Conservation (phyloP, 2,329 filamentous ascomycete genomes). For the Penicillium concentricum region DNA sequence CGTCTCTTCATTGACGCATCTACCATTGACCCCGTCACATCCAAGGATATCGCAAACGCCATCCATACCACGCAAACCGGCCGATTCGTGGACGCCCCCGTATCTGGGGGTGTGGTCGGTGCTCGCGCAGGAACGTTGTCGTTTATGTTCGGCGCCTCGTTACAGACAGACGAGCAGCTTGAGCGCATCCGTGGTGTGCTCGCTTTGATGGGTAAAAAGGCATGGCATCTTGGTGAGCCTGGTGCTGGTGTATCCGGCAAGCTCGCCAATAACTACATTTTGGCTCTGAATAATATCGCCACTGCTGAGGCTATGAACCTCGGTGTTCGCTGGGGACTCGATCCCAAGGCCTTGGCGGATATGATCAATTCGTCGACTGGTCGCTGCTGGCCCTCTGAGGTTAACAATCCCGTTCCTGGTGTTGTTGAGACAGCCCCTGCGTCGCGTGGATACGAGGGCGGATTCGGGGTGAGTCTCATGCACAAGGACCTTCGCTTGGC, state of each 20-base stretch:
- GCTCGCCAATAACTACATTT: constrained; percentile 93
- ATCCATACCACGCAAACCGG: constrained; percentile 68
- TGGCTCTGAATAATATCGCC: constrained; percentile 87
- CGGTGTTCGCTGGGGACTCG: constrained; percentile 62
- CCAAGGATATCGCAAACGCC: constrained; percentile 69
- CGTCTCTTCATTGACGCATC: constrained; percentile 94
- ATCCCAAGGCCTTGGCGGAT: constrained; percentile 68
- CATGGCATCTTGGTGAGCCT: constrained; percentile 81
- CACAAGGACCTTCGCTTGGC: constrained; percentile 75
- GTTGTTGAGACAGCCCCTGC: constrained; percentile 76
- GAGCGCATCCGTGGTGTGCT: constrained; percentile 67
- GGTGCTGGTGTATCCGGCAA: constrained; percentile 87
- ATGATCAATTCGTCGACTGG: constrained; percentile 94
- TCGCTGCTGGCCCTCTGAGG: constrained; percentile 91
- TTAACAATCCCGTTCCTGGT: constrained; percentile 91
- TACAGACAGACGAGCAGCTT: constrained; percentile 51
- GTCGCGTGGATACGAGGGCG: constrained; percentile 70
- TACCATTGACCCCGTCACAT: constrained; percentile 89
- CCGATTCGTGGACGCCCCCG: constrained; percentile 87
- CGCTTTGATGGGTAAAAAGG: constrained; percentile 78
- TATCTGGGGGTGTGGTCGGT: constrained; percentile 94
- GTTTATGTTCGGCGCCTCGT: constrained; percentile 84
- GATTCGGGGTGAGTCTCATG: constrained; percentile 77
- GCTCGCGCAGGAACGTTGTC: constrained; percentile 83
- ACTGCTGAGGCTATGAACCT: constrained; percentile 67